Evolutionary conservation across 192 early-diverging fungal species (phyloP), one percentile per base, ranked within the genome.

Genomic region (Blastocladiella britannica): DNA sequence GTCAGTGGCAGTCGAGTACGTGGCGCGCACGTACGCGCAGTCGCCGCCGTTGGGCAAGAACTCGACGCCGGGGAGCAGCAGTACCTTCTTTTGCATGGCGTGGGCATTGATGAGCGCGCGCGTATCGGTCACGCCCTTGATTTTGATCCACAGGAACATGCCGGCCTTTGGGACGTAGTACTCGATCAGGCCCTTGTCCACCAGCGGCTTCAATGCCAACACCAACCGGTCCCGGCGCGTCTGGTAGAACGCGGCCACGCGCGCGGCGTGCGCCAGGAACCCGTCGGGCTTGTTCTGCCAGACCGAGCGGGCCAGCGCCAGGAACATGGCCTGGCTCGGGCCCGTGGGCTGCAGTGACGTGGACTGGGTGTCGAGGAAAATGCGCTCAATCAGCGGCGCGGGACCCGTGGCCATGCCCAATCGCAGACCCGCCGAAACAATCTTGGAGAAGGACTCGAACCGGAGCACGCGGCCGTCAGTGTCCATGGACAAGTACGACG

Each of bases 361-460:
- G 6, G 86, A 74, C 77, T 88, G 70, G 64, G 76, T 82, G 65
- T 91, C 83, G 53, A 90, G 70, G 56, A 82, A 77, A 53, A 97
- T 88, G 51, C 83, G 74, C 25, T 87, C 79, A 3, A 90, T 67
- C 9, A 97, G 73, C 51, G 74, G 76, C 23, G 61, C 64, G 0
- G 78, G 81, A 15, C 78, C 78, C 12, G 83, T 82, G 9, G 77
- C 69, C 84, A 84, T 86, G 2, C 91, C 91, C 24, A 90, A 64
- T 37, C 93, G 83, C 58, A 89, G 56, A 26, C 93, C 93, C 1
- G 87, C 82, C 5, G 85, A 86, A 29, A 97, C 59, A 53, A 97
- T 79, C 65, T 97, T 97, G 65, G 84, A 88, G 62, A 97, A 82
- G 26, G 83, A 87, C 63, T 97, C 93, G 54, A 93, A 83, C 1